Evolutionary conservation across 163 green algal species (phyloP).

Genomic region (Volvox carteri): DNA sequence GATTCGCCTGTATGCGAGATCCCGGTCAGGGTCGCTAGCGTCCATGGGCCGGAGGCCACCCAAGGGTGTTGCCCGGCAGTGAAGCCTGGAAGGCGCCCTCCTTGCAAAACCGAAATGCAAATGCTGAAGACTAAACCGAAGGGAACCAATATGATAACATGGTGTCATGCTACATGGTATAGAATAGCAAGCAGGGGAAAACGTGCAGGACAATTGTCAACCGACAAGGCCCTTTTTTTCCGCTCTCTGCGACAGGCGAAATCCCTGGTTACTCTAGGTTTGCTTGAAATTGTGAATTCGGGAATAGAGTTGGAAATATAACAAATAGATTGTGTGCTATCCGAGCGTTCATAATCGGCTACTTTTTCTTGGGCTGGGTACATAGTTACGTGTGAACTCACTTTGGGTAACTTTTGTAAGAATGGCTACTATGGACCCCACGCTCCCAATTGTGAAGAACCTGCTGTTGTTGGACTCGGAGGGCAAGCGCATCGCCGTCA

Average conservation of each 20-base stretch:
- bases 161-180: not conserved
- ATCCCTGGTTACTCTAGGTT: too few species aligned
- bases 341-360: too few species aligned
- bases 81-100: not conserved
- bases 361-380: too few species aligned
- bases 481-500: slow-evolving; percentile 97
- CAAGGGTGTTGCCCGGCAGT: slow-evolving; percentile 3
- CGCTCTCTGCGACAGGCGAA: too few species aligned
- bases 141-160: not conserved
- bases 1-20: slow-evolving; percentile 37
- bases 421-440: slow-evolving; percentile 78
- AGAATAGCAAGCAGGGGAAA: not conserved
- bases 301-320: too few species aligned
- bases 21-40: not conserved
- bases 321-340: too few species aligned
- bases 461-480: slow-evolving; percentile 96
- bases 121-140: not conserved
- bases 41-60: slow-evolving; percentile 18
- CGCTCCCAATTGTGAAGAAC: slow-evolving; percentile 91
- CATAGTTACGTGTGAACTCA: not conserved
- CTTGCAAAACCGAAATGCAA: too few species aligned
- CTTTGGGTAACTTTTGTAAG: not conserved
- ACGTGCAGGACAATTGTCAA: not conserved
- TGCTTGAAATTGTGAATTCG: too few species aligned
- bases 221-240: not conserved